Base-by-base conservation (phyloP, 106 monocot genomes). In the Phalaenopsis equestris region DNA sequence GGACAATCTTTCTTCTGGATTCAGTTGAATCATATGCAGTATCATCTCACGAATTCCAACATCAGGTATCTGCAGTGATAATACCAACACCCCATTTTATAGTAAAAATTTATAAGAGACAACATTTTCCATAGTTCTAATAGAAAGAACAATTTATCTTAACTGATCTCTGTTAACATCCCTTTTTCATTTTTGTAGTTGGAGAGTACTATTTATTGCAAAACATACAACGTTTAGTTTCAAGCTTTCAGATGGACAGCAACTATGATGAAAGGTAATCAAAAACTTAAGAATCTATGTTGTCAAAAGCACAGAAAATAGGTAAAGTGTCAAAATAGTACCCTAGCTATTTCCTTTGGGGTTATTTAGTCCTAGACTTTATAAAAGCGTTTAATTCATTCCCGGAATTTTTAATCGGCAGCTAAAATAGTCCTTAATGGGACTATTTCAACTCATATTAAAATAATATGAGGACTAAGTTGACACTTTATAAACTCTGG, bases 11-110 rank as follows among this genome's bases (percentile, higher is more conserved):
- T 79, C 80, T 41, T 92, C 88, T 46, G 98, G 94, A 83, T 98
- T 94, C 85, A 98, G 86, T 79, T 98, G 98, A 81, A 98, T 98
- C 98, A 98, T 98, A 79, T 98, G 98, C 83, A 94, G 90, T 86
- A 98, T 94, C 94, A 98, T 94, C 76, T 88, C 90, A 65, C 84
- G 89, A 68, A 94, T 89, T 73, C 92, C 90, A 72, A 67, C 64
- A 90, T 98, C 98, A 86, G 90, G 94, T 82, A 98, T 92, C 98
- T 98, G 87, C 78, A 89, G 17, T 74, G 24, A 80, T 21, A 75
- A 80, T 56, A 18, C 5, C 3, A 49, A 23, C 55, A 42, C 55
- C 39, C 41, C 57, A 42, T 80, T 49, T 49, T 48, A 76, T n/a
- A 48, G 49, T 76, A 76, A 76, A 49, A 24, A 76, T 24, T 10